Conservation (phyloP, 352 stramenopile species). For the Discostella stelligera region DNA sequence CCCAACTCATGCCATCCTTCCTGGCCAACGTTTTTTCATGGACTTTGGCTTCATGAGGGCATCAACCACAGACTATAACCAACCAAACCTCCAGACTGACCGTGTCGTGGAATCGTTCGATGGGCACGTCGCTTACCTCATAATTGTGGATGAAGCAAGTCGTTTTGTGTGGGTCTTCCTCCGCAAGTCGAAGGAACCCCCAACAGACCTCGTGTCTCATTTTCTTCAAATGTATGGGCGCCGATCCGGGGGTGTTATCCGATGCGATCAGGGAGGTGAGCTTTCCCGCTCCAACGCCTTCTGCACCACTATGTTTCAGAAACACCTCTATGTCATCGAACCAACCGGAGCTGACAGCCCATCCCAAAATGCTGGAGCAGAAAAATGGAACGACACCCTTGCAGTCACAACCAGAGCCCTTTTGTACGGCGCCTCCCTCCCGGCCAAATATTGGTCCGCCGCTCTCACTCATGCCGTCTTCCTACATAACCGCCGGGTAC, state of each 20-base stretch:
- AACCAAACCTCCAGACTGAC: neutral
- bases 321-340: conserved; percentile 14
- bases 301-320: neutral
- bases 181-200: conserved; percentile 4
- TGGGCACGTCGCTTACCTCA: neutral
- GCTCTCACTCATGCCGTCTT: conserved; percentile 22
- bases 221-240: no score
- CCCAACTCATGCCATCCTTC: no score
- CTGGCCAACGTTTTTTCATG: conserved; percentile 9
- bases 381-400: conserved; percentile 14
- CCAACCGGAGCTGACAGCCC: conserved; percentile 21
- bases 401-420: conserved; percentile 13
- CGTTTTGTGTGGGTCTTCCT: neutral
- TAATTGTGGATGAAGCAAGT: conserved; percentile 12
- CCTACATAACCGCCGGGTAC: conserved; percentile 27
- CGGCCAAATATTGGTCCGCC: conserved; percentile 20
- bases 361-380: conserved; percentile 28
- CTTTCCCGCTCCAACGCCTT: conserved; percentile 13
- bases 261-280: conserved; percentile 31
- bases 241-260: conserved; percentile 2
- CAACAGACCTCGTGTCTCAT: conserved; percentile 7
- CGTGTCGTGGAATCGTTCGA: conserved; percentile 12
- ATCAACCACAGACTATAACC: conserved; percentile 5
- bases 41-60: conserved; percentile 32
- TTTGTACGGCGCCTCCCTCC: conserved; percentile 21